Evolutionary conservation across 73 alveolate species (phyloP).

Genomic region (Symbiodinium pilosum): DNA sequence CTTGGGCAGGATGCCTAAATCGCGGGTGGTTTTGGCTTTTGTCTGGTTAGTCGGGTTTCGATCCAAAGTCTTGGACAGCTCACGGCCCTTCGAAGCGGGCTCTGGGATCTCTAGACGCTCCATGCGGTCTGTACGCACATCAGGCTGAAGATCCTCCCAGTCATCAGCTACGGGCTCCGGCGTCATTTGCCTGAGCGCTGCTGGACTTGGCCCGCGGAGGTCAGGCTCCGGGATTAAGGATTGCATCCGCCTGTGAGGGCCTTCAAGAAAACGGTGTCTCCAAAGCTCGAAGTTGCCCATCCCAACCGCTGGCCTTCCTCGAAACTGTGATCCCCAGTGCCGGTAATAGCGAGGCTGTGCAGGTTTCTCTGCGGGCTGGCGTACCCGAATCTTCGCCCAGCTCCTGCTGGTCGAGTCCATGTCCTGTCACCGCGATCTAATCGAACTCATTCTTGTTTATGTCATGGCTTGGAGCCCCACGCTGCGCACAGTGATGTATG

Average conservation of each 20-base stretch:
- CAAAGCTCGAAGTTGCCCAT: slow-evolving; percentile 72
- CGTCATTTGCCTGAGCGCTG: background rate
- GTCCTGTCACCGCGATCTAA: too few species aligned
- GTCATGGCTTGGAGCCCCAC: background rate
- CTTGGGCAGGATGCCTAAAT: slow-evolving; percentile 17
- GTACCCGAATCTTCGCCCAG: slow-evolving; percentile 69
- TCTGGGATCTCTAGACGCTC: background rate
- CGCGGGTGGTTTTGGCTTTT: background rate
- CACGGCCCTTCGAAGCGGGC: background rate
- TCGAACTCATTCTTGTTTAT: too few species aligned
- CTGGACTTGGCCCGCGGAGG: background rate
- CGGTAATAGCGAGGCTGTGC: slow-evolving; percentile 63
- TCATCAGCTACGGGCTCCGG: slow-evolving; percentile 8
- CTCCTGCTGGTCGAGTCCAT: slow-evolving; percentile 19
- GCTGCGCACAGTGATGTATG: background rate
- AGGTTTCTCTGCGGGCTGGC: slow-evolving; percentile 30
- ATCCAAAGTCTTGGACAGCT: background rate
- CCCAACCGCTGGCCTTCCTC: slow-evolving; percentile 70
- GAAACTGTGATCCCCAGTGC: slow-evolving; percentile 58
- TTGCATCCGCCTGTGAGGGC: slow-evolving; percentile 13
- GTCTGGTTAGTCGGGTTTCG: background rate
- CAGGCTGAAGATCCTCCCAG: background rate
- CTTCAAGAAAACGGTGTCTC: slow-evolving; percentile 68
- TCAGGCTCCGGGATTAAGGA: background rate
- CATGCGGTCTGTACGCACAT: background rate